Conservation (phyloP, 768 basidiomycete species). For the Boletus pseudopeckii region DNA sequence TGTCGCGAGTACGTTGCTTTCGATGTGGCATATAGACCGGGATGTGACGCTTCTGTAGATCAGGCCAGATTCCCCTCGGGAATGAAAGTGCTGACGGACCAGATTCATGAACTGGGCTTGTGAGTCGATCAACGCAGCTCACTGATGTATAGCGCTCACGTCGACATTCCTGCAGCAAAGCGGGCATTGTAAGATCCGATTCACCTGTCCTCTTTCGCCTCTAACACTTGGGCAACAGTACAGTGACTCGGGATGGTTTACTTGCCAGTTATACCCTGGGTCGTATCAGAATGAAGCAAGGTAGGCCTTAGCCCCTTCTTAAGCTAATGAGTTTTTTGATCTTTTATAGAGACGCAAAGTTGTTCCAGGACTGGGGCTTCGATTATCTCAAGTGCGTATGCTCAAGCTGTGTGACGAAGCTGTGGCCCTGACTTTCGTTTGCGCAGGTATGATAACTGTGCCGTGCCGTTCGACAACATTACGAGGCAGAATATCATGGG, state of each 20-base stretch:
- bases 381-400: conserved; percentile 55
- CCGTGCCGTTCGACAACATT: conserved; percentile 55
- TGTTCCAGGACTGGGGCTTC: conserved; percentile 66
- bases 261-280: conserved; percentile 61
- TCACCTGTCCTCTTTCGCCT: neutral
- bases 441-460: conserved; percentile 59
- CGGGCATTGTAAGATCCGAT: conserved; percentile 50
- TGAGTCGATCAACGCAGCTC: conserved; percentile 29
- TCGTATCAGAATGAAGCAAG: conserved; percentile 61
- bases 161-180: conserved; percentile 38
- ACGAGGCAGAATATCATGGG: conserved; percentile 55
- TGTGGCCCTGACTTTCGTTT: neutral
- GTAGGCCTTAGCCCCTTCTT: conserved; percentile 23
- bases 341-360: conserved; percentile 46
- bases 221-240: conserved; percentile 39
- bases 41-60: conserved; percentile 32
- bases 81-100: conserved; percentile 53
- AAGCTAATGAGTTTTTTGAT: neutral
- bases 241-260: conserved; percentile 67
- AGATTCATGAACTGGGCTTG: conserved; percentile 56
- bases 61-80: conserved; percentile 52
- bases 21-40: neutral
- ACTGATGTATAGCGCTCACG: neutral
- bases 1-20: conserved; percentile 42
- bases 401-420: neutral